These are phyloP conservation scores for Hypoxylon sp. DNA, from an alignment of 2,329 filamentous ascomycete genomes.

Conservation along the genomic window DNA sequence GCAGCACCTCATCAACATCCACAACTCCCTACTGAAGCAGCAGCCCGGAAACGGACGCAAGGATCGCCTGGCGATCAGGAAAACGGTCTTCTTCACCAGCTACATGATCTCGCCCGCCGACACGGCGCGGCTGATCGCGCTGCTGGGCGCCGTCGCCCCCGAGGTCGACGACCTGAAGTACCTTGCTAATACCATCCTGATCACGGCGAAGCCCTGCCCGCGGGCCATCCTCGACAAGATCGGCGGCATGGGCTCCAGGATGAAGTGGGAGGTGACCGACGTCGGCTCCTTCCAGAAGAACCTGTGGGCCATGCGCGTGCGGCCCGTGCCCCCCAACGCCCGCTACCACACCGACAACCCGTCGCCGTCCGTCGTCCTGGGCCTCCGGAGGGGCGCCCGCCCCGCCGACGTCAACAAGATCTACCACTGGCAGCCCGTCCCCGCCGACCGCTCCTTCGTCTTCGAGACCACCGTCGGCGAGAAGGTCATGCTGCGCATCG, in stretches of 20 bases:
- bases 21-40: conserved; percentile 73
- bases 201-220: conserved; percentile 81
- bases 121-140: conserved; percentile 75
- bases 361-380: conserved; percentile 83
- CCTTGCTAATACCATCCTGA: conserved; percentile 91
- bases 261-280: conserved; percentile 85
- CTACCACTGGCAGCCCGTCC: conserved; percentile 82
- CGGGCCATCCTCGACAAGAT: conserved; percentile 81
- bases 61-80: conserved; percentile 77
- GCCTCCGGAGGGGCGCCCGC: conserved; percentile 78
- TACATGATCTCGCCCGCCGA: conserved; percentile 84
- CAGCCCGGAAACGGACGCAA: conserved; percentile 53
- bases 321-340: conserved; percentile 75
- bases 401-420: conserved; percentile 86
- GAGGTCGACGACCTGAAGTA: conserved; percentile 77
- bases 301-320: conserved; percentile 87
- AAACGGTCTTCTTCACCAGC: conserved; percentile 90
- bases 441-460: conserved; percentile 75
- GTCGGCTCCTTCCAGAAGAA: conserved; percentile 80
- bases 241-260: conserved; percentile 85
- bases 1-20: conserved; percentile 87
- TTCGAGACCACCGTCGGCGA: conserved; percentile 90
- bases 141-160: conserved; percentile 75
- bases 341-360: conserved; percentile 83
- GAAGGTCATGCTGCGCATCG: conserved; percentile 84